Evolutionary conservation across 2,329 filamentous ascomycete species (phyloP).

Genomic region (Botrytis pseudocinerea): DNA sequence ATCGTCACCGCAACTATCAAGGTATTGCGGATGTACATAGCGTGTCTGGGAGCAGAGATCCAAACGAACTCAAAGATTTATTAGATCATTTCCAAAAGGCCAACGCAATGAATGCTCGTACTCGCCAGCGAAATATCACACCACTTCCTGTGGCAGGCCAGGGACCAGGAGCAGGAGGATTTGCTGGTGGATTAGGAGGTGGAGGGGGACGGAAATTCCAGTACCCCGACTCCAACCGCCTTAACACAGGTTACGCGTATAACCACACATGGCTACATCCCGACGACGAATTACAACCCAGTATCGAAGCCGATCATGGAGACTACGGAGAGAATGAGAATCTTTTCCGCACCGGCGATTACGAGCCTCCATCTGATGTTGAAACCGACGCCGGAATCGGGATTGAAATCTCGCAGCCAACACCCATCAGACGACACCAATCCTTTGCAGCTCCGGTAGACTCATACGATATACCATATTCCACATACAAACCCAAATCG

Average conservation of each 20-base stretch:
- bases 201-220: neutral
- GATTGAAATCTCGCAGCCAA: neutral
- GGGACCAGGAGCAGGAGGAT: neutral
- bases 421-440: neutral
- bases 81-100: slow-evolving; percentile 7
- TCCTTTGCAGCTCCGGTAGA: neutral
- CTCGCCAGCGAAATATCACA: neutral
- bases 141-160: neutral
- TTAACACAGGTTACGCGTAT: neutral
- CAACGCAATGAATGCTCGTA: neutral
- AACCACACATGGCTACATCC: neutral
- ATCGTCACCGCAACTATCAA: slow-evolving; percentile 4
- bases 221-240: neutral
- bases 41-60: neutral
- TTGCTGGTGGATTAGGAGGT: neutral
- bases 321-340: neutral
- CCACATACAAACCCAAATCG: neutral
- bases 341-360: neutral
- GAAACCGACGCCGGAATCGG: neutral
- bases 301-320: neutral
- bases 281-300: neutral
- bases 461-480: neutral
- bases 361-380: neutral
- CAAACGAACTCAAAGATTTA: neutral
- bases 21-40: slow-evolving; percentile 2